Percentiles rank a stretch among this genome's conserved stretches.
Conservation (phyloP, 1,284 basidiomycete species). For the Gomphus sp. region DNA sequence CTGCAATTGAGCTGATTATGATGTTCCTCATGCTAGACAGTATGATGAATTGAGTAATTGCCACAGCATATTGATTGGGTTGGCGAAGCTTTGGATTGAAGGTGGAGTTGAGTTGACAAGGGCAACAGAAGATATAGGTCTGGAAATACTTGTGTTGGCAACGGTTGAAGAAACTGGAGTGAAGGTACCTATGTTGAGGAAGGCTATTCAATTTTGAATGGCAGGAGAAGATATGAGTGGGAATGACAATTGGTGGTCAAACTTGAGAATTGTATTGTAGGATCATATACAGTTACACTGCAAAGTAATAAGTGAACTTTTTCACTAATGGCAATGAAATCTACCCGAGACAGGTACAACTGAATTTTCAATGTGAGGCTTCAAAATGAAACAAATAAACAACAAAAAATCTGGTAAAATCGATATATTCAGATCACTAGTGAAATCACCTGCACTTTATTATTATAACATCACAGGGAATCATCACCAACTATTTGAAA, state of each 20-base stretch:
- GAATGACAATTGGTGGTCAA: not conserved
- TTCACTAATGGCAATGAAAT: not conserved
- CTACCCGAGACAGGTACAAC: too few species aligned
- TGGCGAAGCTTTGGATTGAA: not conserved
- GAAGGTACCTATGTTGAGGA: too few species aligned
- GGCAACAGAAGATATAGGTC: not conserved
- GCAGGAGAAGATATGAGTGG: too few species aligned
- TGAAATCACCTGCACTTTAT: too few species aligned
- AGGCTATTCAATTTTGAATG: not conserved
- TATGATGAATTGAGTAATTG: not conserved
- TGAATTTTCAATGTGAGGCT: too few species aligned
- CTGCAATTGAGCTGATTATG: constrained; percentile 1
- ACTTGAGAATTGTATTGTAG: too few species aligned
- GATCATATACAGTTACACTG: not conserved
- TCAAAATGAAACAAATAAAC: too few species aligned
- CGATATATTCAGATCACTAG: too few species aligned
- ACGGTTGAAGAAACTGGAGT: not conserved
- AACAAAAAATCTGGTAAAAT: too few species aligned
- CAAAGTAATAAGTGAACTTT: not conserved
- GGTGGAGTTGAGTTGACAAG: not conserved
- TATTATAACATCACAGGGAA: too few species aligned
- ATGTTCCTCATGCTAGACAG: not conserved
- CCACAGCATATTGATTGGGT: not conserved
- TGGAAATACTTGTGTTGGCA: not conserved
- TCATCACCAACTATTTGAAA: too few species aligned